Base-by-base conservation (phyloP, 2,329 filamentous ascomycete species). In the Bipolaris oryzae region DNA sequence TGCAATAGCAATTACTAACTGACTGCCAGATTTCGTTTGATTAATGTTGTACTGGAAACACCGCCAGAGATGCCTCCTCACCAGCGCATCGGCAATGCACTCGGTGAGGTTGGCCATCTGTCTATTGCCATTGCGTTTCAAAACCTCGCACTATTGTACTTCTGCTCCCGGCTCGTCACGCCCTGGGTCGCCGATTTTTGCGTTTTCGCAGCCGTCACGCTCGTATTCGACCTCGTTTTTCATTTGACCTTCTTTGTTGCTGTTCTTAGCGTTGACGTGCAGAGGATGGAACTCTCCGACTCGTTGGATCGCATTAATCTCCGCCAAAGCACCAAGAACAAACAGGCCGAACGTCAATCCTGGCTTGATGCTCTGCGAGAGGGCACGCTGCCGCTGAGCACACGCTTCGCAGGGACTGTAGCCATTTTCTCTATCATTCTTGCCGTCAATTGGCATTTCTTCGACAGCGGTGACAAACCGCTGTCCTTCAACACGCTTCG, bases 201-300 rank as follows among this genome's bases (percentile, higher is more conserved):
- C 75, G 84, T 84, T 1, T 94, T 93, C 72, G 87, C 88, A 3
- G 87, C 87, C 2, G 85, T 93, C 49, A 91, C 90, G 1, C 85
- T 91, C 13, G 76, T 89, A 0, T 89, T 93, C 66, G 90, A 94
- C 74, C 89, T 90, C 60, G 87, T 92, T 67, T 92, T 90, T 68
- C 81, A 92, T 20, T 83, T 91, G 7, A 93, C 90, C 0, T 93
- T 92, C 76, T 93, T 94, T 69, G 80, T 92, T 3, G 86, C 90
- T 1, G 89, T 94, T 11, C 79, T 94, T 21, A 92, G 89, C 67
- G 87, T 94, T 41, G 90, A 94, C 72, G 89, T 94, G 9, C 85
- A 87, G 20, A 83, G 90, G 63, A 86, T 89, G 55, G 90, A 94
- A 76, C 82, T 94, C 0, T 86, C 87, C 63, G 90, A 94, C 70